Evolutionary conservation across 305 asterid species (phyloP).

Genomic region (Fraxinus velutina): DNA sequence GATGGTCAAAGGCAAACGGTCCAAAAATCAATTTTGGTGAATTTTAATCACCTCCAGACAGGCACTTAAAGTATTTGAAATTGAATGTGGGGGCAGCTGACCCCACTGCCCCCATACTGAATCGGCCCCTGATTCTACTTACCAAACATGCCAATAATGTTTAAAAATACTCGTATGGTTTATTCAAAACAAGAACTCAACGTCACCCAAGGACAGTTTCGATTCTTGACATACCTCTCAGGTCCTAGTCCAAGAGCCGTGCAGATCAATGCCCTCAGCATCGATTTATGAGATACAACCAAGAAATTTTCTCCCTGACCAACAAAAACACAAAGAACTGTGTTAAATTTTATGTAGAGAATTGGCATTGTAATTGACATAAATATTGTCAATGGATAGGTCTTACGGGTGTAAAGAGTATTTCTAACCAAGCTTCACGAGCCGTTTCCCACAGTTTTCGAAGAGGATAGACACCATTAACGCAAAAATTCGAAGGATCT

Average conservation of each 20-base stretch:
- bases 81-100: too few relatives aligned
- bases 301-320: constrained; percentile 65
- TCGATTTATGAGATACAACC: constrained; percentile 78
- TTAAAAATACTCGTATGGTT: neutral
- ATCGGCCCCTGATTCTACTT: neutral
- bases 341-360: neutral
- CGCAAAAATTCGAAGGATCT: constrained; percentile 61
- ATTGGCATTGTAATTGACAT: neutral
- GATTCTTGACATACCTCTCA: constrained; percentile 44
- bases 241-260: constrained; percentile 76
- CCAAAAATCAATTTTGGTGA: too few relatives aligned
- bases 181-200: neutral
- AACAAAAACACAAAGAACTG: neutral
- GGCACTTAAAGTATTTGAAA: too few relatives aligned
- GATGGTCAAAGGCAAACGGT: too few relatives aligned
- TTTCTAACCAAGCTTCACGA: constrained; percentile 68
- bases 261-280: constrained; percentile 77
- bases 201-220: neutral
- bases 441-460: constrained; percentile 56
- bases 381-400: neutral
- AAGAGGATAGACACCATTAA: constrained; percentile 57
- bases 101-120: too few relatives aligned
- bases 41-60: too few relatives aligned
- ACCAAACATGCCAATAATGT: neutral
- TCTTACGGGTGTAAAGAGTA: constrained; percentile 54